These are phyloP conservation scores for Metschnikowia anglica DNA, from an alignment of 805 yeast genomes.

Conservation along the genomic window DNA sequence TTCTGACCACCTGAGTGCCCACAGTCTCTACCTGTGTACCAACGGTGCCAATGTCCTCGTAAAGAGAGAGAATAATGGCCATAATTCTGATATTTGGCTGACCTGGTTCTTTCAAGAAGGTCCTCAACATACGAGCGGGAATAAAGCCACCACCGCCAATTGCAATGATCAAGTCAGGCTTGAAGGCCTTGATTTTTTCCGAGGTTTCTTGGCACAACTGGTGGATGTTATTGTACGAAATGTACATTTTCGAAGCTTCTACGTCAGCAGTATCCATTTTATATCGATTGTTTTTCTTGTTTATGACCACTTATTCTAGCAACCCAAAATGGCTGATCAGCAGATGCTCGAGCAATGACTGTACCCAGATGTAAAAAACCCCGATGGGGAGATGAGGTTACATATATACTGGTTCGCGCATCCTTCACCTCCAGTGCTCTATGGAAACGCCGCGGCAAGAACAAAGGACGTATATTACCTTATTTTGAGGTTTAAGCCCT, in stretches of 20 bases:
- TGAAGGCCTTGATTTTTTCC: conserved; percentile 43
- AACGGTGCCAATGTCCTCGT: conserved; percentile 72
- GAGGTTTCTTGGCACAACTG: conserved; percentile 76
- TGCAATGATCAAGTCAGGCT: conserved; percentile 65
- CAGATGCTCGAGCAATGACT: conserved; percentile 5
- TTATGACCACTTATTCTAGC: background rate
- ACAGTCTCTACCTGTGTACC: conserved; percentile 33
- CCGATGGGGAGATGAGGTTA: conserved; percentile 10
- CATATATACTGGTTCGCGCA: conserved; percentile 12
- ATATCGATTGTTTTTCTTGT: background rate
- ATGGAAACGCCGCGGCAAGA: conserved; percentile 13
- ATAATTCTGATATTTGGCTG: conserved; percentile 87
- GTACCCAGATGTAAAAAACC: conserved; percentile 10
- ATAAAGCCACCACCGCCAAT: conserved; percentile 98
- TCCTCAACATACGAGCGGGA: conserved; percentile 93
- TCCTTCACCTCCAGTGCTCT: conserved; percentile 2
- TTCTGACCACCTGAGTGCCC: conserved; percentile 62
- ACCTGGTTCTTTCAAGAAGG: conserved; percentile 86
- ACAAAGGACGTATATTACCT: background rate
- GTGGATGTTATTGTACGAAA: conserved; percentile 79
- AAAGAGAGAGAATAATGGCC: conserved; percentile 90
- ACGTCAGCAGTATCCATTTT: conserved; percentile 23
- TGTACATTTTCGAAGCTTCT: conserved; percentile 40
- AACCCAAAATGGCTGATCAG: conserved; percentile 6
- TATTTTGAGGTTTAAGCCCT: too few relatives aligned